phyloP scores from a whole-genome alignment of 2,329 filamentous ascomycete genomes.

The Neodidymelliopsis sp. region DNA sequence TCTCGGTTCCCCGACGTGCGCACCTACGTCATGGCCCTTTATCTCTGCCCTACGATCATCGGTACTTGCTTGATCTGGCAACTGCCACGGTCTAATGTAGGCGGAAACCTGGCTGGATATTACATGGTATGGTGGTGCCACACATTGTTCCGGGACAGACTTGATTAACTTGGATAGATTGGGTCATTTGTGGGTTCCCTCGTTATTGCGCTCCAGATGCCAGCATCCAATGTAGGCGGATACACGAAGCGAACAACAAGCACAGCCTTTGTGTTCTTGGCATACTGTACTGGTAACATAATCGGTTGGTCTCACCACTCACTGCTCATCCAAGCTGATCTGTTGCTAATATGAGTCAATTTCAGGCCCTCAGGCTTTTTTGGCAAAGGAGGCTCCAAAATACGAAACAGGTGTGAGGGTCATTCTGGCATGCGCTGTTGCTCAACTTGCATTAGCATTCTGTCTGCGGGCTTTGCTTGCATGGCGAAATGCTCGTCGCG shows the following conservation, averaged over 20 bases:
- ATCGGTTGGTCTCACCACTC: constrained; percentile 26
- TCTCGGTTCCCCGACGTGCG: constrained; percentile 60
- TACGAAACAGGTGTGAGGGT: constrained; percentile 63
- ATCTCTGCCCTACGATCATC: constrained; percentile 60
- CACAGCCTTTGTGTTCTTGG: constrained; percentile 57
- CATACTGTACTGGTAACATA: constrained; percentile 58
- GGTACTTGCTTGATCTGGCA: constrained; percentile 61
- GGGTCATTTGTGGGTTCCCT: constrained; percentile 60
- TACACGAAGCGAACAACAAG: constrained; percentile 50
- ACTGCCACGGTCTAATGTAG: constrained; percentile 53
- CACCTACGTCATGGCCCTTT: constrained; percentile 61
- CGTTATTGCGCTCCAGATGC: constrained; percentile 62
- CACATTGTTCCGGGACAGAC: too few relatives aligned
- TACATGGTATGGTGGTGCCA: too few relatives aligned
- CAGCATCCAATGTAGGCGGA: constrained; percentile 55
- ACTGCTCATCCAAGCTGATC: too few relatives aligned
- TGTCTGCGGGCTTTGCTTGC: constrained; percentile 11
- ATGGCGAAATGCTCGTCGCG: too few relatives aligned
- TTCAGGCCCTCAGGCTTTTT: constrained; percentile 53
- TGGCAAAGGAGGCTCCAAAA: constrained; percentile 54
- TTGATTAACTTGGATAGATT: constrained; percentile 2
- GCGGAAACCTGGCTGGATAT: constrained; percentile 58
- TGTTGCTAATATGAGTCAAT: too few relatives aligned
- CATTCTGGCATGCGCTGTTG: constrained; percentile 56
- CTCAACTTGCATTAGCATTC: constrained; percentile 50